These are phyloP conservation scores for Aspergillus piperis DNA, from an alignment of 2,329 filamentous ascomycete species.

Conservation along the genomic window DNA sequence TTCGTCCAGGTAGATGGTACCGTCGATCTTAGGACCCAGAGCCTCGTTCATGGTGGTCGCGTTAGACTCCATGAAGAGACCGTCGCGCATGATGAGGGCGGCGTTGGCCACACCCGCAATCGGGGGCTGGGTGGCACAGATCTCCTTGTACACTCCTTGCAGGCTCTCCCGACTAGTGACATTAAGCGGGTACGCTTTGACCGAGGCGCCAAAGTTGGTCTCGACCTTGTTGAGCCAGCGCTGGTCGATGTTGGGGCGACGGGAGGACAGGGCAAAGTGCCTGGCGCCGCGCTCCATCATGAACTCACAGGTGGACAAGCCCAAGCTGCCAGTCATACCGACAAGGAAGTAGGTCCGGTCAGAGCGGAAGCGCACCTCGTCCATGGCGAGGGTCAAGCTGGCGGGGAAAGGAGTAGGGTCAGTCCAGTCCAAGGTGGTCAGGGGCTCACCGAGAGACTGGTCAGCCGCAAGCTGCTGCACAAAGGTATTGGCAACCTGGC, in stretches of 20 bases:
- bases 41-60: constrained; percentile 10
- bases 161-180: constrained; percentile 5
- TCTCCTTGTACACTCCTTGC: neutral
- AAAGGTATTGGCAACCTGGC: no score
- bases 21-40: constrained; percentile 24
- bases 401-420: no score
- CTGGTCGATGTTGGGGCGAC: constrained; percentile 30
- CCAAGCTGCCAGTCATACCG: neutral
- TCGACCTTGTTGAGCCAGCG: constrained; percentile 20
- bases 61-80: constrained; percentile 16
- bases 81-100: constrained; percentile 26
- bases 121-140: constrained; percentile 16
- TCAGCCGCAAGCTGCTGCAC: no score
- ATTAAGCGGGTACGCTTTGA: constrained; percentile 18
- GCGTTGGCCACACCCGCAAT: constrained; percentile 30
- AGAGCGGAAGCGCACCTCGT: neutral
- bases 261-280: constrained; percentile 32
- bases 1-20: constrained; percentile 20
- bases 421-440: neutral
- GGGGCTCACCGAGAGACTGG: no score
- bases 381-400: no score
- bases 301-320: constrained; percentile 32
- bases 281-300: constrained; percentile 32
- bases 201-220: constrained; percentile 17
- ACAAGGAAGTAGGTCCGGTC: neutral